Conservation (phyloP, 129 eudicot genomes). For the Escallonia herrerae region DNA sequence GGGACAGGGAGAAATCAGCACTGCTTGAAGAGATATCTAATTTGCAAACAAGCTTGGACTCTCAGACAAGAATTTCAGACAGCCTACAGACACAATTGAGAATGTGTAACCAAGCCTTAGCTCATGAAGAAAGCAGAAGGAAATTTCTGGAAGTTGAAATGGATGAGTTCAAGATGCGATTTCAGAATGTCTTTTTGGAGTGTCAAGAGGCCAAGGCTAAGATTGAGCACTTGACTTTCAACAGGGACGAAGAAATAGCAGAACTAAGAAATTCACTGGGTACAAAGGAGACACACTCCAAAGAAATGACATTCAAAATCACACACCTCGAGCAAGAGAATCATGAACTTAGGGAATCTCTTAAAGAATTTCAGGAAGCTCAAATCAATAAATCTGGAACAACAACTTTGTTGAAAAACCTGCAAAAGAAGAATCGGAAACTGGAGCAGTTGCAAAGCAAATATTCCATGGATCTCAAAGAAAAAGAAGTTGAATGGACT, state of each 20-base stretch:
- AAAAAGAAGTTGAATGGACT: constrained; percentile 50
- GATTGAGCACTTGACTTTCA: constrained; percentile 36
- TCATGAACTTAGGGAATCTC: constrained; percentile 37
- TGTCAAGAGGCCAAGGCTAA: constrained; percentile 40
- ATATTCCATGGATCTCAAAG: constrained; percentile 37
- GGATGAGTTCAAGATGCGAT: constrained; percentile 42
- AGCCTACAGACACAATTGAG: constrained; percentile 44
- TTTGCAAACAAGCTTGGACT: constrained; percentile 49
- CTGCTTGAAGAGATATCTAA: constrained; percentile 44
- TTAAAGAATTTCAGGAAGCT: constrained; percentile 50
- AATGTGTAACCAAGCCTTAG: constrained; percentile 63
- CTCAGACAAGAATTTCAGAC: constrained; percentile 48
- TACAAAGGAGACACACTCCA: constrained; percentile 39
- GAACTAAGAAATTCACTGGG: constrained; percentile 37
- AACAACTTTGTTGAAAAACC: constrained; percentile 31
- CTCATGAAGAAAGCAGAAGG: constrained; percentile 58
- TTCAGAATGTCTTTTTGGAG: constrained; percentile 37
- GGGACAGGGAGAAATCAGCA: constrained; percentile 45
- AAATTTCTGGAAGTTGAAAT: constrained; percentile 49
- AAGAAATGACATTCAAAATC: constrained; percentile 45
- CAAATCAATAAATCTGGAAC: constrained; percentile 30
- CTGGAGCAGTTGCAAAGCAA: constrained; percentile 54
- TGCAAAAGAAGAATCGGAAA: constrained; percentile 38
- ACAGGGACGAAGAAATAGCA: constrained; percentile 59
- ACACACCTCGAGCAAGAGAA: constrained; percentile 57